A percentile compares a stretch with the other conserved stretches of the same genome.
These are phyloP conservation scores for Venturia aucupariae DNA, from an alignment of 2,329 filamentous ascomycete genomes.

Conservation along the genomic window DNA sequence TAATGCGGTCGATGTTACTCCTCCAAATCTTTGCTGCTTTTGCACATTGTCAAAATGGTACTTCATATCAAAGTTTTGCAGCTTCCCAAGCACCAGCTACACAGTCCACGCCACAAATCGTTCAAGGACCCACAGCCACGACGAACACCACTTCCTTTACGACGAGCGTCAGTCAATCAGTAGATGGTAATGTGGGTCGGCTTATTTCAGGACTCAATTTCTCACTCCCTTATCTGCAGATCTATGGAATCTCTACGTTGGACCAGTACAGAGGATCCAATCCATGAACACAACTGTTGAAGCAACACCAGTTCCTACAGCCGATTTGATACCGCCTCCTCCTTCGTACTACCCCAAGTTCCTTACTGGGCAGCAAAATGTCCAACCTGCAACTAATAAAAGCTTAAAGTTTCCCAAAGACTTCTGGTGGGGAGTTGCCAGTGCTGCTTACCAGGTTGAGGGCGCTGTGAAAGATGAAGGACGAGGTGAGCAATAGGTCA, in stretches of 20 bases:
- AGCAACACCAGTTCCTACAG: conserved; percentile 28
- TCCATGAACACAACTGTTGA: conserved; percentile 23
- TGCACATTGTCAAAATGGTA: not conserved
- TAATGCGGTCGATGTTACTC: not conserved
- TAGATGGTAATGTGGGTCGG: conserved; percentile 15
- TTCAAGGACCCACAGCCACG: not conserved
- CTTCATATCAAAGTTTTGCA: not conserved
- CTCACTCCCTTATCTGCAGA: conserved; percentile 16
- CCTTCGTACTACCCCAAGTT: conserved; percentile 26
- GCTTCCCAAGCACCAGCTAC: not conserved
- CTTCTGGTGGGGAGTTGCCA: conserved; percentile 34
- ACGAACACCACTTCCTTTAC: conserved; percentile 14
- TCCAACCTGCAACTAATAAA: conserved; percentile 21
- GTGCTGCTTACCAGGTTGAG: conserved; percentile 27
- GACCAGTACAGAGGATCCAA: conserved; percentile 20
- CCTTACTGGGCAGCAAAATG: conserved; percentile 24
- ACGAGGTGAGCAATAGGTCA: conserved; percentile 17
- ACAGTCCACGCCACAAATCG: not conserved
- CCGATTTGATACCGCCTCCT: conserved; percentile 26
- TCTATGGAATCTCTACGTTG: conserved; percentile 24
- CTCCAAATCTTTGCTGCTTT: not conserved
- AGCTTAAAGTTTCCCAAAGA: conserved; percentile 27
- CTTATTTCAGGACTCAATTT: not conserved
- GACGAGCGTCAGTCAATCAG: conserved; percentile 19
- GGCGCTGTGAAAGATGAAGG: conserved; percentile 34